Conservation (phyloP, 176 grass and related monocot genomes). For the Paspalum notatum region DNA sequence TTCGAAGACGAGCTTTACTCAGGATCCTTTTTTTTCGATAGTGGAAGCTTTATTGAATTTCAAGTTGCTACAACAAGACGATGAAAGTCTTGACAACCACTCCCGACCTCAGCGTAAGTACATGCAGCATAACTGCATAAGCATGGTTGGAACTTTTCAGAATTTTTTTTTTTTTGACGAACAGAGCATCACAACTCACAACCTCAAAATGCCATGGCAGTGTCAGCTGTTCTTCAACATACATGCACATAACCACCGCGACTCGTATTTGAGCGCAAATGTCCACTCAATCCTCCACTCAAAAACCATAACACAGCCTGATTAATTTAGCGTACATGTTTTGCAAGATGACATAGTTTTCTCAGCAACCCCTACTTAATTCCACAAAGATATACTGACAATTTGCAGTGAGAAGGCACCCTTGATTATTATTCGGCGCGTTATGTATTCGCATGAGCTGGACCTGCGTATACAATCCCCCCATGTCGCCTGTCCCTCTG, state of each 20-base stretch:
- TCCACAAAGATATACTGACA: slow-evolving; percentile 49
- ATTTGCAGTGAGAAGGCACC: slow-evolving; percentile 42
- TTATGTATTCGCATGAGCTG: slow-evolving; percentile 49
- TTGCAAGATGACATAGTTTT: slow-evolving; percentile 31
- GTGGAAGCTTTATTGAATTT: too few relatives aligned
- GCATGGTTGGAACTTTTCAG: neutral
- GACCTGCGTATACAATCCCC: slow-evolving; percentile 45
- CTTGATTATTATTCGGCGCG: slow-evolving; percentile 22
- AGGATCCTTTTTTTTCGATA: too few relatives aligned
- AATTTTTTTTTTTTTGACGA: neutral
- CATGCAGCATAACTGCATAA: slow-evolving; percentile 7
- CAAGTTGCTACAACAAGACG: too few relatives aligned
- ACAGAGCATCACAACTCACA: neutral
- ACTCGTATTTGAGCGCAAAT: neutral
- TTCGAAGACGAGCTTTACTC: too few relatives aligned
- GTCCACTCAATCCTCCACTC: neutral
- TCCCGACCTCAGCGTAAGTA: too few relatives aligned
- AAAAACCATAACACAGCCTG: slow-evolving; percentile 8
- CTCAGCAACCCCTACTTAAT: slow-evolving; percentile 23
- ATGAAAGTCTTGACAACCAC: too few relatives aligned
- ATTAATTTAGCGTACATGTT: slow-evolving; percentile 21
- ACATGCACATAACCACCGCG: neutral
- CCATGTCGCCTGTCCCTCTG: slow-evolving; percentile 31
- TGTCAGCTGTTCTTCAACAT: neutral
- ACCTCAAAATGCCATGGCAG: too few relatives aligned